Conservation (phyloP, 306 rosid genomes). For the Cercis canadensis region DNA sequence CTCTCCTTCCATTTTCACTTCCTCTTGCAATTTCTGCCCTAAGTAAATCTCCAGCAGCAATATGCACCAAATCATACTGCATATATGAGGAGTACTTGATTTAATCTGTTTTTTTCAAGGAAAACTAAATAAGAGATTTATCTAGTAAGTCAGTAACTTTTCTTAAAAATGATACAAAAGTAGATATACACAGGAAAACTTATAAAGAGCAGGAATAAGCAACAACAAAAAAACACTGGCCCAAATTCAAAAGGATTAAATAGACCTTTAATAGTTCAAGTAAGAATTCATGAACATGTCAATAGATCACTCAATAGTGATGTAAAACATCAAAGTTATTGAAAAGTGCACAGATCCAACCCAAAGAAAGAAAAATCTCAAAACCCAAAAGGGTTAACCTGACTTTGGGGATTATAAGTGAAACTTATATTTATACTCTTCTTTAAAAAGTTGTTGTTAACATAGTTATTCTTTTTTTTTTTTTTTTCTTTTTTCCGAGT, state of each 20-base stretch:
- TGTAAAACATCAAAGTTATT: neutral
- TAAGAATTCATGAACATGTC: too few relatives aligned
- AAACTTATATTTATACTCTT: too few relatives aligned
- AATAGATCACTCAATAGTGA: neutral
- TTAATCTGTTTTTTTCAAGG: conserved; percentile 49
- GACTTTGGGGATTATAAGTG: too few relatives aligned
- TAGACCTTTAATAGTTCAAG: neutral
- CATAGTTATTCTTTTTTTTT: too few relatives aligned
- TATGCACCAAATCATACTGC: conserved; percentile 91
- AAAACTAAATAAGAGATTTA: conserved; percentile 41
- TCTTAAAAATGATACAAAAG: neutral
- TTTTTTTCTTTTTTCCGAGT: too few relatives aligned
- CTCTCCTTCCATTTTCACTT: conserved; percentile 80
- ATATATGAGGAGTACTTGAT: conserved; percentile 50
- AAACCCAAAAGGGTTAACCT: too few relatives aligned
- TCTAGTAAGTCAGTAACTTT: conserved; percentile 21
- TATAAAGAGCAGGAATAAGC: neutral
- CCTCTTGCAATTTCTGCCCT: conserved; percentile 85
- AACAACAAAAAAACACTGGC: neutral
- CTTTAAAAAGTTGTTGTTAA: too few relatives aligned
- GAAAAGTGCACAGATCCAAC: neutral
- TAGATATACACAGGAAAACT: neutral
- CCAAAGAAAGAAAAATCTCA: too few relatives aligned
- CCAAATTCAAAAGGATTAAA: neutral
- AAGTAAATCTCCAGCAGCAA: conserved; percentile 97